Conservation (phyloP, 1,284 basidiomycete species). For the Phellopilus nigrolimitatus region DNA sequence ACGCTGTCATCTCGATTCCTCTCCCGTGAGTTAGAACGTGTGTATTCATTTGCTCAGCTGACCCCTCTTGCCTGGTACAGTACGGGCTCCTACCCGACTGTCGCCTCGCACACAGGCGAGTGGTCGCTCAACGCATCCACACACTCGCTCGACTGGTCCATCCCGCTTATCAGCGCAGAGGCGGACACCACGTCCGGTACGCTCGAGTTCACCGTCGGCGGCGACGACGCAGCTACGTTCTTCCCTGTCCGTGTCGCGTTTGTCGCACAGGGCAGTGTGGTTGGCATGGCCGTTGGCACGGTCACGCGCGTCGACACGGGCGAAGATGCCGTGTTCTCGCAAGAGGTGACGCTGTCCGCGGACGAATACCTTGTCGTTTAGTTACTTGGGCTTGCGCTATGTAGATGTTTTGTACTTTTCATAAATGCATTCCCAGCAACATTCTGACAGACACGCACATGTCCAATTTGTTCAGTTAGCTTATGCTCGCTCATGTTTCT, state of each 20-base stretch:
- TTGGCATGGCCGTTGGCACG: conserved; percentile 59
- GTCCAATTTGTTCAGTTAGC: too few species aligned
- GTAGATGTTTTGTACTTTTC: neutral
- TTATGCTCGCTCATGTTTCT: too few species aligned
- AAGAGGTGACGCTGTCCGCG: conserved; percentile 67
- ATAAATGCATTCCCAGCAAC: too few species aligned
- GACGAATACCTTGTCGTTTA: conserved; percentile 67
- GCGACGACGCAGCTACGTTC: conserved; percentile 80
- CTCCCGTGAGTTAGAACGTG: conserved; percentile 63
- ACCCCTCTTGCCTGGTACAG: conserved; percentile 38
- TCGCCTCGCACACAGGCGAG: conserved; percentile 72
- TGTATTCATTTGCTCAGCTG: neutral
- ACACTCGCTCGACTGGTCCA: conserved; percentile 82
- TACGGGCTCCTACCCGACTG: conserved; percentile 79
- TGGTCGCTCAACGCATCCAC: conserved; percentile 79
- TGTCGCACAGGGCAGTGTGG: conserved; percentile 72
- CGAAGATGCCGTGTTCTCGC: conserved; percentile 65
- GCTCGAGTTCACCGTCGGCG: conserved; percentile 83
- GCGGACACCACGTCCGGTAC: conserved; percentile 65
- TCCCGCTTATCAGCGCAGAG: conserved; percentile 54
- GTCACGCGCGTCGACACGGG: conserved; percentile 57
- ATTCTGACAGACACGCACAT: too few species aligned
- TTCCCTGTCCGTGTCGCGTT: conserved; percentile 92
- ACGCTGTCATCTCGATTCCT: conserved; percentile 88
- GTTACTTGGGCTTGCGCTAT: too few species aligned